Base-by-base conservation (phyloP, 306 rosid genomes). In the Cicer judaicum region DNA sequence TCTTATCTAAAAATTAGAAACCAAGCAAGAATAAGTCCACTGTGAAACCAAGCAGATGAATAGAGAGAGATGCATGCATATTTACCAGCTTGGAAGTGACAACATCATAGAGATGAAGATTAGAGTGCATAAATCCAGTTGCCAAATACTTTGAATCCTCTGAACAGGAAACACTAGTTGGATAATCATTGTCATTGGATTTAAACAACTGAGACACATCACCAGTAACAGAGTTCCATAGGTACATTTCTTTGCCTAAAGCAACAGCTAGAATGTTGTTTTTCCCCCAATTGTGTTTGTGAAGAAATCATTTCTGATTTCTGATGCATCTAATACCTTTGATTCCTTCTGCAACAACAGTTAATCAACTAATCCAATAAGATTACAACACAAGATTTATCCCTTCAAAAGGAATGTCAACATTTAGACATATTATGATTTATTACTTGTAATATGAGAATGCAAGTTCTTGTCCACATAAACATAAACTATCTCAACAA, bases 151-250 rank as follows among this genome's bases (percentile, higher is more conserved):
- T 80, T 56, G 85, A 60, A 73, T 89, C 87, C 71, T 77, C 66
- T 65, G 95, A 88, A 91, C 93, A 91, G 57, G 93, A 79, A 59
- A 91, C 78, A 79, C 95, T 86, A 2, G 93, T 48, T 7, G 95
- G 95, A 57, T 63, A 75, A 43, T 88, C 86, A 13, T 46, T 47
- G 15, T 70, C 75, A 29, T 36, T 24, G 48, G 72, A 86, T n/a
- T 69, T 59, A 18, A 85, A 70, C 73, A 89, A 83, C 78, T 72
- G 83, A 6, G 60, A 16, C 19, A 88, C 93, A 2, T 65, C 60
- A 13, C 54, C 5, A 10, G 74, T 87, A 43, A 73, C 78, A 0
- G 97, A 77, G 12, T 91, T 88, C 97, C 95, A 91, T 49, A 91
- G 85, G 80, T 70, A 91, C 57, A 89, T 64, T 13, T 88, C 91